Percentiles rank a stretch among this genome's conserved stretches.
Evolutionary conservation across 768 basidiomycete genomes (phyloP).

Genomic region (Pisolithus microcarpus): DNA sequence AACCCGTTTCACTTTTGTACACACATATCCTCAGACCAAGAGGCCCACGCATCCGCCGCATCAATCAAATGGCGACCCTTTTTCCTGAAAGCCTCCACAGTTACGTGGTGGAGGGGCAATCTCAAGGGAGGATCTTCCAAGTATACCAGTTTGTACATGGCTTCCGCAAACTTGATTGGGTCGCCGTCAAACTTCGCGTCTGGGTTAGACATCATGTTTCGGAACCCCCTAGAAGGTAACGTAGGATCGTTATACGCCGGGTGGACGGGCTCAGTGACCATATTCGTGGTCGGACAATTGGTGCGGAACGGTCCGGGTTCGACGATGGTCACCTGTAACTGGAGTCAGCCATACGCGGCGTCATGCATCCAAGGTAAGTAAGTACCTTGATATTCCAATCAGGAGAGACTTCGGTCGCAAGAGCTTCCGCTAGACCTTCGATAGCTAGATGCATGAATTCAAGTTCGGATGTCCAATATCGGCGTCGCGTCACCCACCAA

Average conservation of each 20-base stretch:
- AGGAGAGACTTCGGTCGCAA: slow-evolving; percentile 11
- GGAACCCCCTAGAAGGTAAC: background rate
- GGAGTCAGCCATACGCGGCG: background rate
- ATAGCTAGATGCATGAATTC: background rate
- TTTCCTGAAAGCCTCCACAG: background rate
- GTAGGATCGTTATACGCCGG: slow-evolving; percentile 10
- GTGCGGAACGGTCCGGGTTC: slow-evolving; percentile 8
- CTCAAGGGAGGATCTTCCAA: slow-evolving; percentile 13
- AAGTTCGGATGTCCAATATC: background rate
- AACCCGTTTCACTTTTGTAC: background rate
- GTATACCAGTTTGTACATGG: slow-evolving; percentile 2
- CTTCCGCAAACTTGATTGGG: slow-evolving; percentile 11
- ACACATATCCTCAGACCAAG: slow-evolving; percentile 14
- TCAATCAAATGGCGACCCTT: slow-evolving; percentile 6
- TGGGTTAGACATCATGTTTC: background rate
- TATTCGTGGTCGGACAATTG: background rate
- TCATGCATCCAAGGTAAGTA: background rate
- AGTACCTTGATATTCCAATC: slow-evolving; percentile 18
- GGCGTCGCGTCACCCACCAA: slow-evolving; percentile 2
- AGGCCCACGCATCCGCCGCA: slow-evolving; percentile 11
- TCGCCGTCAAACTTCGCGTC: slow-evolving; percentile 6
- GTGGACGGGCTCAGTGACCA: slow-evolving; percentile 1
- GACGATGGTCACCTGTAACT: slow-evolving; percentile 2
- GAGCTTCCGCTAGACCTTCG: slow-evolving; percentile 11
- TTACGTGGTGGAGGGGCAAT: slow-evolving; percentile 6